phyloP scores from a whole-genome alignment of 352 stramenopile genomes.

The Pythium phragmitis region DNA sequence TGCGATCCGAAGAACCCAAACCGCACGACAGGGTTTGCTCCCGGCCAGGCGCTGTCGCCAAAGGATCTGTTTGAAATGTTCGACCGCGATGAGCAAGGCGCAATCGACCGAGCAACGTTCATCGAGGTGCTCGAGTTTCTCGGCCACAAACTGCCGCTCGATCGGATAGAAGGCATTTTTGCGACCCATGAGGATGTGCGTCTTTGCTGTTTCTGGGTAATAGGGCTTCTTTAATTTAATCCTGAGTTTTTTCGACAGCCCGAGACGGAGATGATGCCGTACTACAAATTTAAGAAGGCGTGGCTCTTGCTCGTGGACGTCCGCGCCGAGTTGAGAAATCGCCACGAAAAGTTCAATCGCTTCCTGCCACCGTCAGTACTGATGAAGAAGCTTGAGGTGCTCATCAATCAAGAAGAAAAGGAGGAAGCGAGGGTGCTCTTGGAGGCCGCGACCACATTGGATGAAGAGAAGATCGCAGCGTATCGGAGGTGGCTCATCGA shows the following conservation, averaged over 20 bases:
- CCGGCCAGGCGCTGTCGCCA: slow-evolving; percentile 61
- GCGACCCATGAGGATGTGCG: slow-evolving; percentile 64
- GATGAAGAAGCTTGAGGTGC: slow-evolving; percentile 57
- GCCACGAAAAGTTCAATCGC: slow-evolving; percentile 64
- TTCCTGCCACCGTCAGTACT: slow-evolving; percentile 52
- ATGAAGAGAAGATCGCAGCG: slow-evolving; percentile 44
- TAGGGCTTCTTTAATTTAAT: neutral
- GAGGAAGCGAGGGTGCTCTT: slow-evolving; percentile 55
- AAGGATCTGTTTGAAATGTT: slow-evolving; percentile 87
- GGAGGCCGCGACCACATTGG: slow-evolving; percentile 50
- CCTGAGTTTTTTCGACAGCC: slow-evolving; percentile 27
- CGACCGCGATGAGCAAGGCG: slow-evolving; percentile 65
- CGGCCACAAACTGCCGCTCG: slow-evolving; percentile 56
- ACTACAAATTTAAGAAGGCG: slow-evolving; percentile 71
- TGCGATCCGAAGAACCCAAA: slow-evolving; percentile 79
- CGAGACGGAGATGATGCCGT: slow-evolving; percentile 68
- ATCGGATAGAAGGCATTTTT: slow-evolving; percentile 70
- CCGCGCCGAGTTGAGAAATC: slow-evolving; percentile 52
- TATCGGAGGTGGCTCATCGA: slow-evolving; percentile 49
- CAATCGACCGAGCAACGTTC: slow-evolving; percentile 66
- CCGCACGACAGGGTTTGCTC: slow-evolving; percentile 64
- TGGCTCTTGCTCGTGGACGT: slow-evolving; percentile 73
- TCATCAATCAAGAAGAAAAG: slow-evolving; percentile 71
- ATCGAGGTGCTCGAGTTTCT: slow-evolving; percentile 69
- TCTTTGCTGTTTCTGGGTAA: neutral